A percentile compares a stretch with the other conserved stretches of the same genome.
phyloP scores from a whole-genome alignment of 306 rosid species.

The Pachyrhizus erosus region DNA sequence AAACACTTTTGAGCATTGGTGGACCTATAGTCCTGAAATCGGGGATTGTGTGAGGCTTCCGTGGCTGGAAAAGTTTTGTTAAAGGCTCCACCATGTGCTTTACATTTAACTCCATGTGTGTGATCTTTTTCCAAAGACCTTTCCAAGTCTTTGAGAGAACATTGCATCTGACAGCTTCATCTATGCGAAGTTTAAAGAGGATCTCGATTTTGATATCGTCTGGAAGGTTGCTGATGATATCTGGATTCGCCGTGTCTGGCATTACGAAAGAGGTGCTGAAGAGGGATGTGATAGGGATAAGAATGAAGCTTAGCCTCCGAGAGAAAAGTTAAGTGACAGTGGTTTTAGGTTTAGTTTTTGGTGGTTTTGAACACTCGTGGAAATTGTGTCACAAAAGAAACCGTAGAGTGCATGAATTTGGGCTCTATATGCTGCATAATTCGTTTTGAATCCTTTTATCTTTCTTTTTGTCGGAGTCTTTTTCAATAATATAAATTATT shows the following conservation, averaged over 20 bases:
- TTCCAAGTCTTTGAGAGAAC: conserved; percentile 32
- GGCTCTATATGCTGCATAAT: background rate
- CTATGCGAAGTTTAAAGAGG: background rate
- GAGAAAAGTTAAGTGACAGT: no score
- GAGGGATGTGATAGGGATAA: background rate
- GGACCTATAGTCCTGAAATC: background rate
- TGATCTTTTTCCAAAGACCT: background rate
- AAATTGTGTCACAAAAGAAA: background rate
- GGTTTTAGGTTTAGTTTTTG: background rate
- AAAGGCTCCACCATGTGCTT: conserved; percentile 11
- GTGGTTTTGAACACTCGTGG: background rate
- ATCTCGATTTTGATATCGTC: background rate
- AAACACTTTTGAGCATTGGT: background rate
- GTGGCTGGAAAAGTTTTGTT: background rate
- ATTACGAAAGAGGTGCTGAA: no score
- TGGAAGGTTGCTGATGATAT: conserved; percentile 25
- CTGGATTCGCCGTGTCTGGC: background rate
- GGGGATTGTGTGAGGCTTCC: background rate
- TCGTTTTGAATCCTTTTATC: background rate
- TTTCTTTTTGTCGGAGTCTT: no score
- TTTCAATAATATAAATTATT: no score
- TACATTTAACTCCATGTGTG: conserved; percentile 3
- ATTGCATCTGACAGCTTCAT: conserved; percentile 34
- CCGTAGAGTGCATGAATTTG: no score
- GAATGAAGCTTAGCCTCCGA: no score